A percentile compares a stretch with the other conserved stretches of the same genome.
phyloP scores from a whole-genome alignment of 768 basidiomycete genomes.

The Tylopilus vinaceipallidus region DNA sequence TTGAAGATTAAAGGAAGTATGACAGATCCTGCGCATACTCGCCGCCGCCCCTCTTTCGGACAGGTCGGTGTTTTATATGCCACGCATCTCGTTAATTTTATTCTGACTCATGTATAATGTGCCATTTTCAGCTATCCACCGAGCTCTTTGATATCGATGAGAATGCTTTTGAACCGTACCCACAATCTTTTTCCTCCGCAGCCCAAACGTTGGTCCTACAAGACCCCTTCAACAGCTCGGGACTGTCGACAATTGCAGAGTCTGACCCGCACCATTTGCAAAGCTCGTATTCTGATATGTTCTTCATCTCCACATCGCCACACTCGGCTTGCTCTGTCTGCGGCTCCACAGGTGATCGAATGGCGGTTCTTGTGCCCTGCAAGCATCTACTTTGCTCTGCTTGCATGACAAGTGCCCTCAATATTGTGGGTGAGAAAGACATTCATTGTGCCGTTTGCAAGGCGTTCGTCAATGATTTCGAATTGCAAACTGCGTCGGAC shows the following conservation, averaged over 20 bases:
- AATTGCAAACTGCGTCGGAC: slow-evolving; percentile 37
- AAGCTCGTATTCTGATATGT: slow-evolving; percentile 24
- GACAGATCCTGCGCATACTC: slow-evolving; percentile 64
- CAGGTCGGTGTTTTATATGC: slow-evolving; percentile 35
- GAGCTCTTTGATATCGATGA: slow-evolving; percentile 77
- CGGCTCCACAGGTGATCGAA: slow-evolving; percentile 41
- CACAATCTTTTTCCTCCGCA: slow-evolving; percentile 36
- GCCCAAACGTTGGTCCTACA: slow-evolving; percentile 37
- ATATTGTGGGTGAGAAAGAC: slow-evolving; percentile 87
- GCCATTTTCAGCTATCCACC: slow-evolving; percentile 39
- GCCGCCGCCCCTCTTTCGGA: slow-evolving; percentile 39
- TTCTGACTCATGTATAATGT: slow-evolving; percentile 14
- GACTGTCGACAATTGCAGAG: slow-evolving; percentile 34
- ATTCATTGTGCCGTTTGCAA: slow-evolving; percentile 85
- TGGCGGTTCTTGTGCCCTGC: slow-evolving; percentile 75
- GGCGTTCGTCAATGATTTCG: slow-evolving; percentile 65
- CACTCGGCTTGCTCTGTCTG: slow-evolving; percentile 61
- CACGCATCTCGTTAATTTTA: slow-evolving; percentile 9
- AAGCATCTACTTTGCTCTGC: slow-evolving; percentile 73
- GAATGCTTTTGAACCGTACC: slow-evolving; percentile 56
- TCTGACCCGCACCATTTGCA: slow-evolving; percentile 24
- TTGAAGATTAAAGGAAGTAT: slow-evolving; percentile 67
- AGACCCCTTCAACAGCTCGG: slow-evolving; percentile 42
- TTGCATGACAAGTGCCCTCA: slow-evolving; percentile 82
- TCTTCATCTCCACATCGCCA: slow-evolving; percentile 11